Percentiles rank a stretch among this genome's conserved stretches.
Conservation (phyloP, 805 yeast species). For the Nakazawaea ernobii region DNA sequence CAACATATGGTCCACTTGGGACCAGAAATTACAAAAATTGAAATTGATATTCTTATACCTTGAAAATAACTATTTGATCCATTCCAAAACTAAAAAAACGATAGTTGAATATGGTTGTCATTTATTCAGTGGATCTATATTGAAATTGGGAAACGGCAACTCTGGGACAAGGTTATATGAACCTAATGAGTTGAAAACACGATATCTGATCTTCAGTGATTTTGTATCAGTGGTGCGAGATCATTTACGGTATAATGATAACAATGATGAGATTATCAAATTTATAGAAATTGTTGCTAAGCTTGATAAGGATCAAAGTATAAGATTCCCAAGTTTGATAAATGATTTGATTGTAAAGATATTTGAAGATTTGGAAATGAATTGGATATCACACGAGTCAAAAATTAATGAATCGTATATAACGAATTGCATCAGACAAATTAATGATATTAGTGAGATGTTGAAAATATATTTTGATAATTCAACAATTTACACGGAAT, state of each 20-base stretch:
- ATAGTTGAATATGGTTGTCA: neutral
- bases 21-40: neutral
- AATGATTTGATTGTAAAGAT: slow-evolving; percentile 13
- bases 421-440: neutral
- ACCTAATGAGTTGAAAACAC: slow-evolving; percentile 5
- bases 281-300: neutral
- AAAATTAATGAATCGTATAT: neutral
- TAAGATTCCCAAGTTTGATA: slow-evolving; percentile 15
- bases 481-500: slow-evolving; percentile 15
- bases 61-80: slow-evolving; percentile 1
- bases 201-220: slow-evolving; percentile 3
- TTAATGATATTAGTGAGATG: neutral
- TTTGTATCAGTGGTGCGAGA: neutral
- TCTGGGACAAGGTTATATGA: neutral
- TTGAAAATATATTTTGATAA: slow-evolving; percentile 15
- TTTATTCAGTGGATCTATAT: neutral
- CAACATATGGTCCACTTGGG: neutral
- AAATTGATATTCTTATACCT: slow-evolving; percentile 5
- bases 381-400: neutral
- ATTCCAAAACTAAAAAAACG: slow-evolving; percentile 3
- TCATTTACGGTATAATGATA: neutral
- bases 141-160: neutral
- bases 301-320: slow-evolving; percentile 16
- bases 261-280: neutral
- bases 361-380: slow-evolving; percentile 17